Base-by-base conservation (phyloP, 345 rosid genomes). In the Boechera divaricarpa region DNA sequence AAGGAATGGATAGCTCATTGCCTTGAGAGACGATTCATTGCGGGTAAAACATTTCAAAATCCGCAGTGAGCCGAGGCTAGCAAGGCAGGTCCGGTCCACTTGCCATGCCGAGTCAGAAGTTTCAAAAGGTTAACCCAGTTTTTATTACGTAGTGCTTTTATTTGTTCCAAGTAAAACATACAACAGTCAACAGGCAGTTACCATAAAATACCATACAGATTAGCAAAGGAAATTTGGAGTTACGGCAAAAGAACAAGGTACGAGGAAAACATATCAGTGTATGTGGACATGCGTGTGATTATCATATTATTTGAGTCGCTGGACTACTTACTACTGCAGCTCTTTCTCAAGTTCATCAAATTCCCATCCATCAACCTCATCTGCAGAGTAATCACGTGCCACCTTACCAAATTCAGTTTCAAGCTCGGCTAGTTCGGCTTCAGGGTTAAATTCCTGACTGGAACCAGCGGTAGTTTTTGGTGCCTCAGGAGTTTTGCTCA, bases 281-380 rank as follows among this genome's bases (percentile, higher is more conserved):
- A 48, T 48, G 45, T 5, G 68, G 44, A 45, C 69, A 76, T 3
- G 39, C 4, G 55, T 69, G 70, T 41, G 57, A 42, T 61, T 51
- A 24, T 42, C 75, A 69, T 76, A 64, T 65, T 55, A 74, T 74
- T 74, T 56, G 16, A 65, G 72, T 65, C 44, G 48, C 56, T 65
- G 35, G 13, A 42, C 67, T 57, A 52, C 42, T 73, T 45, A 56
- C 67, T 76, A 81, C 65, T 64, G 85, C 63, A 94, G 73, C 75
- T 94, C 98, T 79, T 85, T 87, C 77, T 94, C 97, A 9, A 91
- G 98, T 84, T 94, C 98, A 58, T 94, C 98, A 15, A 94, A 94
- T 73, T 94, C 98, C 97, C 98, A 94, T 79, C 82, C 97, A 69
- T 89, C 90, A 67, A 94, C 86, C 85, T 94, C 98, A 69, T 87